Base-by-base conservation (phyloP, 2,329 filamentous ascomycete genomes). In the Aureobasidium sp. region DNA sequence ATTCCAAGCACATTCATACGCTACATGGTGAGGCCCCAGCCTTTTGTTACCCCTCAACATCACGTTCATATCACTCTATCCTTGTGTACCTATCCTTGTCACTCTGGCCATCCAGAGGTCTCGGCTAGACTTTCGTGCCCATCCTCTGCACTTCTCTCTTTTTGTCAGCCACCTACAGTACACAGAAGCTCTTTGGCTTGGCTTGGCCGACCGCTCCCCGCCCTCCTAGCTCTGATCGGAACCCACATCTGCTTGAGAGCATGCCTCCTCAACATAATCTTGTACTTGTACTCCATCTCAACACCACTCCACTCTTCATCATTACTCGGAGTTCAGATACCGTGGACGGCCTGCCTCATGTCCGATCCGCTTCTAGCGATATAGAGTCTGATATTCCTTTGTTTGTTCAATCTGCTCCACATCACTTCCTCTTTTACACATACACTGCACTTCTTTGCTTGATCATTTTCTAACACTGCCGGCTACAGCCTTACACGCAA, bases 11-110 rank as follows among this genome's bases (percentile, higher is more conserved):
- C 53, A 36, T 45, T 51, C 22, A 25, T 5, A 36, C 58, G 58
- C 58, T 61, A 61, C 58, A 61, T 61, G 58, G 58, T 61, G 37
- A 61, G 58, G 47, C 47, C 47, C 41, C 53, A 59, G 56, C 57
- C 45, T 34, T 60, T 51, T 51, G 57, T 51, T 60, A 49, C 34
- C 57, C 57, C 57, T 60, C 57, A 37, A 58, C 55, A 58, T 39
- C 55, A 58, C 48, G 25, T 31, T 22, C 39, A 45, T 22, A 57
- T 57, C 55, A 39, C 42, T 39, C 17, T 14, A 59, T 44, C 55
- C 42, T 59, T 59, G 55, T 59, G 55, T 59, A 47, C 41, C 22
- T 29, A n/a, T 39, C 34, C 20, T 31, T 59, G 55, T 59, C 42
- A 59, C 27, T 37, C 31, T 37, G 42, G n/a, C 9, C 36, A 12